These are phyloP conservation scores for Acanthamoeba culbertsoni DNA, from an alignment of 208 protist species.

Conservation along the genomic window DNA sequence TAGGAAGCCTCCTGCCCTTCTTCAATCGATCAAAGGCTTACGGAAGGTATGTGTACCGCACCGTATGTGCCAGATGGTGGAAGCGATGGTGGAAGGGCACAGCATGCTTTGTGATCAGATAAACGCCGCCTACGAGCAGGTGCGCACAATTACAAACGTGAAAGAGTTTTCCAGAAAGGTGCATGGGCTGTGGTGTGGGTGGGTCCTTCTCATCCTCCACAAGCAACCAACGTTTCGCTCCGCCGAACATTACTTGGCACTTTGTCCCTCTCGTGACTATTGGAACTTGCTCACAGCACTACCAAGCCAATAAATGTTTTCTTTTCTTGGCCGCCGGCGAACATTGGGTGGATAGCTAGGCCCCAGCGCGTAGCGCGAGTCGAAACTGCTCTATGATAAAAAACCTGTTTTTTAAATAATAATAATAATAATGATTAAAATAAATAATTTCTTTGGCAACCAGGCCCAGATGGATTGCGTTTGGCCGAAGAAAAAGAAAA, in stretches of 20 bases:
- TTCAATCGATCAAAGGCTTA: too few species aligned
- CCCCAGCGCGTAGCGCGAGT: not conserved
- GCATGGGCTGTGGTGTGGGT: not conserved
- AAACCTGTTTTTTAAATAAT: too few species aligned
- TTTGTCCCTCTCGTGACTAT: not conserved
- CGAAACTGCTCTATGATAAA: conserved; percentile 15
- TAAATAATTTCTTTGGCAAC: too few species aligned
- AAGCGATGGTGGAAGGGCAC: not conserved
- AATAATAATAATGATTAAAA: too few species aligned
- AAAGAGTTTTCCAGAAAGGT: not conserved
- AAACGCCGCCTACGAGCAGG: not conserved
- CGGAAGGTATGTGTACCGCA: not conserved
- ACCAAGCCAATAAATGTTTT: too few species aligned
- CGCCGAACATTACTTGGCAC: not conserved
- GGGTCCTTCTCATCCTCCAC: not conserved
- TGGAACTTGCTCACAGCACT: not conserved
- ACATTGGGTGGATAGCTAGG: not conserved
- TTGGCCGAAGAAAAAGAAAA: too few species aligned
- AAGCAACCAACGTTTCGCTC: not conserved
- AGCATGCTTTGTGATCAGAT: not conserved
- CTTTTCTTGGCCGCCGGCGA: not conserved
- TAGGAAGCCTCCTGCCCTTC: not conserved
- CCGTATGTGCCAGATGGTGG: not conserved
- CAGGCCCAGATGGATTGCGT: too few species aligned
- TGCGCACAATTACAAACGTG: not conserved